Conservation (phyloP, 1,284 basidiomycete species). For the Abortiporus biennis region DNA sequence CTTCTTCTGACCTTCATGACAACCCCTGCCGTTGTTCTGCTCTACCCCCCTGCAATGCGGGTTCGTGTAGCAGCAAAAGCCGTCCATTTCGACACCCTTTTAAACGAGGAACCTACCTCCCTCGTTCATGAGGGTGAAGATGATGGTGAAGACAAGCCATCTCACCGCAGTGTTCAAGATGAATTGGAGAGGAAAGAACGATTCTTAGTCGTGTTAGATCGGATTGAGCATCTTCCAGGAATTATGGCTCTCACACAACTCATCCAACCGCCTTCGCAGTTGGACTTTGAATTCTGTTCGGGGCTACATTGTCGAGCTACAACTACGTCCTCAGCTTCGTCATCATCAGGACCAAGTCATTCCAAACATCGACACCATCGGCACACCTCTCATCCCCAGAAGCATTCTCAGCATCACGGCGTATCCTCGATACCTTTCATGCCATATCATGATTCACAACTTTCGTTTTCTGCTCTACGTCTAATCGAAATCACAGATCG, state of each 20-base stretch:
- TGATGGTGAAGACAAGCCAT: conserved; percentile 16
- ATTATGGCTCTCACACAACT: conserved; percentile 70
- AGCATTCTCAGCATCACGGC: no score
- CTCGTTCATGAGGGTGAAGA: conserved; percentile 27
- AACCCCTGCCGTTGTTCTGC: conserved; percentile 73
- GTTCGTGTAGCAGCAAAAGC: conserved; percentile 40
- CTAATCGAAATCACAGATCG: conserved; percentile 67
- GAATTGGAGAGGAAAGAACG: conserved; percentile 38
- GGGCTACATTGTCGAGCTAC: no score
- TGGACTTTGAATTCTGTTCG: no score
- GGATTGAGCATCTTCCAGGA: conserved; percentile 79
- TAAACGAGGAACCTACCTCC: not conserved
- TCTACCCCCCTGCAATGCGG: conserved; percentile 71
- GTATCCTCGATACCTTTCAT: not conserved
- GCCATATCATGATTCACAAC: not conserved
- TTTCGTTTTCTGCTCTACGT: conserved; percentile 42
- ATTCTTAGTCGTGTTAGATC: conserved; percentile 87
- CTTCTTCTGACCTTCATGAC: conserved; percentile 85
- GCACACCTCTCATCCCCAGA: no score
- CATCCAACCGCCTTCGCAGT: conserved; percentile 32
- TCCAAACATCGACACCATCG: not conserved
- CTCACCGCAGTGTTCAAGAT: conserved; percentile 12
- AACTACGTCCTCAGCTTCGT: not conserved
- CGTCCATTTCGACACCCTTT: conserved; percentile 38
- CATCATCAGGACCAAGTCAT: not conserved